Conservation (phyloP, 2,329 filamentous ascomycete species). For the Arthrobotrys pseudoclavata region DNA sequence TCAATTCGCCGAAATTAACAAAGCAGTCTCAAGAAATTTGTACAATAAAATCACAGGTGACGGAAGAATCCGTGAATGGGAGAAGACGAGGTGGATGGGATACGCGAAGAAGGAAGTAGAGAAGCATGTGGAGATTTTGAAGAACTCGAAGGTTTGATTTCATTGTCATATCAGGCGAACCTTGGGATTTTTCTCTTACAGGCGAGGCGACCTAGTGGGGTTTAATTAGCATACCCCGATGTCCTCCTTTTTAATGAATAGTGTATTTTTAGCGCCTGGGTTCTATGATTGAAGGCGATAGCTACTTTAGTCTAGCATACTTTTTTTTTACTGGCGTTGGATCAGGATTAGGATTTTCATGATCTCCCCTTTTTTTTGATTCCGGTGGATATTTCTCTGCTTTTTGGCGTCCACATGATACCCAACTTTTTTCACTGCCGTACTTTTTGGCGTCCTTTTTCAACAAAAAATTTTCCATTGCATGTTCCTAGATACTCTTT, state of each 20-base stretch:
- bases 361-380: not conserved
- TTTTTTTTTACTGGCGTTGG: slow-evolving; percentile 30
- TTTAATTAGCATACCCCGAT: not conserved
- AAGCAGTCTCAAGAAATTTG: slow-evolving; percentile 86
- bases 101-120: slow-evolving; percentile 69
- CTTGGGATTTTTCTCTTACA: not conserved
- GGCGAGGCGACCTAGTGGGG: not conserved
- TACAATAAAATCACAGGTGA: slow-evolving; percentile 73
- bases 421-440: not conserved
- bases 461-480: not conserved
- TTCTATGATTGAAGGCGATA: slow-evolving; percentile 2
- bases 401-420: slow-evolving; percentile 22
- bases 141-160: slow-evolving; percentile 26
- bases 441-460: not conserved
- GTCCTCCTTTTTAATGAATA: not conserved
- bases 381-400: slow-evolving; percentile 11
- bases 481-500: not conserved
- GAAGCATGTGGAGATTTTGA: slow-evolving; percentile 44
- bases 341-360: slow-evolving; percentile 6
- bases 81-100: slow-evolving; percentile 60
- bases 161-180: not conserved
- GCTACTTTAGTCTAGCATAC: not conserved
- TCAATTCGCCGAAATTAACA: slow-evolving; percentile 92
- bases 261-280: slow-evolving; percentile 19
- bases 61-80: slow-evolving; percentile 54